Evolutionary conservation across 129 eudicot genomes (phyloP), one percentile per base, ranked within the genome.

Genomic region (Arctium lappa): DNA sequence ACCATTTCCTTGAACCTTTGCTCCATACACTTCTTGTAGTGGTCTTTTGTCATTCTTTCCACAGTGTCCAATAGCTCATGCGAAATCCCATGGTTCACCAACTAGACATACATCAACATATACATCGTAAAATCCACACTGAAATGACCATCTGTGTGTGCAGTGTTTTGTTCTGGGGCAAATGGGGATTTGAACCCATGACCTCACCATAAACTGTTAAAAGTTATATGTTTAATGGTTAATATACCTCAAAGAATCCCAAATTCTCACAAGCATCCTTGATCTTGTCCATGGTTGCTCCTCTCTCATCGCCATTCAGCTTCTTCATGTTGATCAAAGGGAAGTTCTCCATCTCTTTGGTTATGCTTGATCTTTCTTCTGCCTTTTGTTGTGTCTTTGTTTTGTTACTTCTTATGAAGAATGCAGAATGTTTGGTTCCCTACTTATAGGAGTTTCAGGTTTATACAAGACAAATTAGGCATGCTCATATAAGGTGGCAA

Each of bases 201-300:
- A 39, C 22, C 27, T 5, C 27, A 56, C 65, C 27, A 56, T 56
- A 16, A 56, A 60, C 9, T 60, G 30, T n/a, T 22, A 60, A 16
- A 33, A 60, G 68, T 6, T 75, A 76, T 42, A 50, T 76, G 80
- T 76, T 80, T 80, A 72, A 75, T 72, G 53, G 18, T 46, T 2
- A 76, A 27, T 50, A 34, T 84, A 91, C 97, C 97, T 91, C 93
- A 80, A 91, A 89, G 85, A 91, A 91, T 8, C 93, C 97, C 97
- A 93, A 91, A 81, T 89, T 89, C 76, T 89, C 97, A 78, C 93
- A 89, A 70, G 93, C 97, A 86, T 91, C 91, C n/a, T 91, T 84
- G 50, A 91, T 91, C 22, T 70, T 73, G 62, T 82, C 83, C 93
- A 86, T 86, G 50, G 87, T 82, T 70, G 85, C 81, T 63, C 63